Evolutionary conservation across 1,139 yeast species (phyloP).

Genomic region (Geotrichum carabidarum): DNA sequence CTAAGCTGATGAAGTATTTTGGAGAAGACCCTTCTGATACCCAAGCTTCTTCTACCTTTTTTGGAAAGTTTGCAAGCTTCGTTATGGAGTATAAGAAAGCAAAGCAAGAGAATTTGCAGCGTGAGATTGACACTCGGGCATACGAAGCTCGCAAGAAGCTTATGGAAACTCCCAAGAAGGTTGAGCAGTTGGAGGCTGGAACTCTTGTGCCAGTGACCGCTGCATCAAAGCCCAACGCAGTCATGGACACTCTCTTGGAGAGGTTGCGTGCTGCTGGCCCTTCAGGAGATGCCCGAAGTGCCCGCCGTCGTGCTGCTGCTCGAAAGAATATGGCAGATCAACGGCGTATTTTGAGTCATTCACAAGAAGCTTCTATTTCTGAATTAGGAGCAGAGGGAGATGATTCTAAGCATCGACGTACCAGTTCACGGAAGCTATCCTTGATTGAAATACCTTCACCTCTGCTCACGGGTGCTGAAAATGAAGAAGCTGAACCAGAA

Average conservation of each 20-base stretch:
- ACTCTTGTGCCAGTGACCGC: conserved; percentile 19
- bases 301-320: conserved; percentile 76
- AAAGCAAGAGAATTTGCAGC: conserved; percentile 65
- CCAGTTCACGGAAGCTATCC: neutral
- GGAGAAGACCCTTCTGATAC: conserved; percentile 73
- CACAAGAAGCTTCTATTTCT: conserved; percentile 7
- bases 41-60: conserved; percentile 60
- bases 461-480: neutral
- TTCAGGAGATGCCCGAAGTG: conserved; percentile 68
- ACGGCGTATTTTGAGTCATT: conserved; percentile 20
- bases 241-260: conserved; percentile 70
- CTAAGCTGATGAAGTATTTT: conserved; percentile 64
- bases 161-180: conserved; percentile 45
- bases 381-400: neutral
- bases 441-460: conserved; percentile 1
- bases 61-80: conserved; percentile 68
- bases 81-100: conserved; percentile 71
- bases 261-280: conserved; percentile 70
- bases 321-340: conserved; percentile 40
- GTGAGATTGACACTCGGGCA: conserved; percentile 74
- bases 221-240: conserved; percentile 33
- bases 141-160: conserved; percentile 69
- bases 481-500: neutral
- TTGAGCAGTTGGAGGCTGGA: conserved; percentile 29
- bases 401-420: neutral